Evolutionary conservation across 2,329 filamentous ascomycete species (phyloP).

Genomic region (Bipolaris bicolor): DNA sequence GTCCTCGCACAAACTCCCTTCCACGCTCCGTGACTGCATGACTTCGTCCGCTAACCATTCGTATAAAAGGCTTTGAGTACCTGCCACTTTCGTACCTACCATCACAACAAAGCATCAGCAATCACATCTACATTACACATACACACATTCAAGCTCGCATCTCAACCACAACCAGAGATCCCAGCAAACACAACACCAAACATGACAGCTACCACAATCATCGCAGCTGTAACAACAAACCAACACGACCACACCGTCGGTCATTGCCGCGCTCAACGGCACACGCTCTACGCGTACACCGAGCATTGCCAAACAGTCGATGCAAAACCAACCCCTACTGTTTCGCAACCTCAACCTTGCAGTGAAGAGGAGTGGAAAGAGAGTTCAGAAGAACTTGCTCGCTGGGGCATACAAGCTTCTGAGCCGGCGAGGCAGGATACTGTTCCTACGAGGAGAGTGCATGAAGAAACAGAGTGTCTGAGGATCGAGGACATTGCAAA

Average conservation of each 20-base stretch:
- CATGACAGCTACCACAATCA: conserved; percentile 3
- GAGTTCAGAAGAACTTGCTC: conserved; percentile 14
- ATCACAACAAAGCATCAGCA: not conserved
- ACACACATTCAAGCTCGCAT: not conserved
- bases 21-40: not conserved
- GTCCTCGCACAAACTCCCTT: not conserved
- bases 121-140: not conserved
- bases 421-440: not conserved
- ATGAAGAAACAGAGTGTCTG: not conserved
- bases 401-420: conserved; percentile 12
- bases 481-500: conserved; percentile 1
- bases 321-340: too few relatives aligned
- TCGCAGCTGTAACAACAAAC: conserved; percentile 7
- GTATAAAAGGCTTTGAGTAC: conserved; percentile 1
- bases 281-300: conserved; percentile 11
- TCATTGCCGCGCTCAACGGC: conserved; percentile 19
- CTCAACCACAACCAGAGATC: not conserved
- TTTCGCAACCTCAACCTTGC: not conserved
- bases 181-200: not conserved
- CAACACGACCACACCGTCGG: conserved; percentile 15
- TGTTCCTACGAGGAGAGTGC: too few relatives aligned
- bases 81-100: not conserved
- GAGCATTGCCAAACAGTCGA: not conserved
- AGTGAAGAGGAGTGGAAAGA: conserved; percentile 13
- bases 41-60: not conserved